Percentiles rank a stretch among this genome's conserved stretches.
These are phyloP conservation scores for Nitzschia sp. DNA, from an alignment of 108 stramenopile genomes.

Conservation along the genomic window DNA sequence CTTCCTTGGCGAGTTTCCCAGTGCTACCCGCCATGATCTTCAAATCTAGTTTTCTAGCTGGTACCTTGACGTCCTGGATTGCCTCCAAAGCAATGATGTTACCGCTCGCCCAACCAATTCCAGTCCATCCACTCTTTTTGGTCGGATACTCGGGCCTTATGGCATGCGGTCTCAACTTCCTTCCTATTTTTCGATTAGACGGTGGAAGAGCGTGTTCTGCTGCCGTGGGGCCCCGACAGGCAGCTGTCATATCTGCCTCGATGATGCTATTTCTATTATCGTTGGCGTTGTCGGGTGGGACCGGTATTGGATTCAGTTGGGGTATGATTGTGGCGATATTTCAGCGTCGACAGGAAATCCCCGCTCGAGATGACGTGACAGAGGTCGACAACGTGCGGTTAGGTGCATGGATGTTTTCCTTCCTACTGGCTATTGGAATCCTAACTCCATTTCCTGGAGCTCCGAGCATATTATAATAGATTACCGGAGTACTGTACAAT, in stretches of 20 bases:
- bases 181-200: constrained; percentile 90
- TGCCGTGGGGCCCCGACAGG: constrained; percentile 54
- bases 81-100: constrained; percentile 67
- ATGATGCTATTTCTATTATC: constrained; percentile 46
- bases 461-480: constrained; percentile 20
- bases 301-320: constrained; percentile 53
- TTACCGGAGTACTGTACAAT: too few species aligned
- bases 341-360: constrained; percentile 63
- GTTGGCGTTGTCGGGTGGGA: constrained; percentile 29
- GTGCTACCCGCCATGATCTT: constrained; percentile 56
- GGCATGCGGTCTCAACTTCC: constrained; percentile 78
- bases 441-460: constrained; percentile 71
- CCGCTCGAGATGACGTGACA: constrained; percentile 68
- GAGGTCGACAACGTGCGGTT: constrained; percentile 48
- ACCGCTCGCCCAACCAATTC: constrained; percentile 75
- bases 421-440: constrained; percentile 43
- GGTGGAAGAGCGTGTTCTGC: constrained; percentile 84
- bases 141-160: constrained; percentile 84
- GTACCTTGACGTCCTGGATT: constrained; percentile 50
- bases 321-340: constrained; percentile 53
- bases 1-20: constrained; percentile 47
- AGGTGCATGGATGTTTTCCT: constrained; percentile 37
- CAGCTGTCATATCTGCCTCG: constrained; percentile 45
- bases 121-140: constrained; percentile 84
- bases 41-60: constrained; percentile 74